A percentile compares a stretch with the other conserved stretches of the same genome.
These are phyloP conservation scores for Pulchroboletus neoregius DNA, from an alignment of 1,284 basidiomycete genomes.

Conservation along the genomic window DNA sequence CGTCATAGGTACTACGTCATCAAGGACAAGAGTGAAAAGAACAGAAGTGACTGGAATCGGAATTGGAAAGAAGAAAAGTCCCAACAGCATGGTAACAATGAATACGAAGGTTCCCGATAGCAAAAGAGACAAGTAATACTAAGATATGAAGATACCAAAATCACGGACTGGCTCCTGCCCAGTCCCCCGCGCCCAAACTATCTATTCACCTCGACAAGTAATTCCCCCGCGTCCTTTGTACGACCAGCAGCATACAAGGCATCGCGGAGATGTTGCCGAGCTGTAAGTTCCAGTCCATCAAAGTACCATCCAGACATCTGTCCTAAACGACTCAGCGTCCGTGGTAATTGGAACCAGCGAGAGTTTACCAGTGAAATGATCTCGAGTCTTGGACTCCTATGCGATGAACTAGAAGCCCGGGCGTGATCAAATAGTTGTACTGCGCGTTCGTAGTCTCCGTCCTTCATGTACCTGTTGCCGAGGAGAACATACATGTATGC, in stretches of 20 bases:
- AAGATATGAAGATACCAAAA: no score
- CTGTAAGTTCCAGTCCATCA: not conserved
- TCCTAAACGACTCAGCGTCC: not conserved
- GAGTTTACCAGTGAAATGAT: slow-evolving; percentile 1
- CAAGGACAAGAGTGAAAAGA: no score
- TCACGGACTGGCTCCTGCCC: no score
- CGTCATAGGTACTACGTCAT: no score
- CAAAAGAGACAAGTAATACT: no score
- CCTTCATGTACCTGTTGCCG: slow-evolving; percentile 1
- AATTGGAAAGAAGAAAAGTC: no score
- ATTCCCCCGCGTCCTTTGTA: not conserved
- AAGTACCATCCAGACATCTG: slow-evolving; percentile 8
- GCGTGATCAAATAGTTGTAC: slow-evolving; percentile 3
- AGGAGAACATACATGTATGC: slow-evolving; percentile 10
- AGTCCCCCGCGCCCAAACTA: not conserved
- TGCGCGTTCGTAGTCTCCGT: slow-evolving; percentile 3
- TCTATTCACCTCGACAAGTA: not conserved
- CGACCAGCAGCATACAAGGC: slow-evolving; percentile 1
- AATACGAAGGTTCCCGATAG: no score
- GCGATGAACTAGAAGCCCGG: not conserved
- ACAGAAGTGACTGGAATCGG: no score
- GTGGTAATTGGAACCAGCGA: not conserved
- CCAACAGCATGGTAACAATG: no score
- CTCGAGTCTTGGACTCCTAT: not conserved
- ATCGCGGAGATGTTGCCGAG: not conserved